Base-by-base conservation (phyloP, 306 rosid species). In the Pterocarpus santalinus region DNA sequence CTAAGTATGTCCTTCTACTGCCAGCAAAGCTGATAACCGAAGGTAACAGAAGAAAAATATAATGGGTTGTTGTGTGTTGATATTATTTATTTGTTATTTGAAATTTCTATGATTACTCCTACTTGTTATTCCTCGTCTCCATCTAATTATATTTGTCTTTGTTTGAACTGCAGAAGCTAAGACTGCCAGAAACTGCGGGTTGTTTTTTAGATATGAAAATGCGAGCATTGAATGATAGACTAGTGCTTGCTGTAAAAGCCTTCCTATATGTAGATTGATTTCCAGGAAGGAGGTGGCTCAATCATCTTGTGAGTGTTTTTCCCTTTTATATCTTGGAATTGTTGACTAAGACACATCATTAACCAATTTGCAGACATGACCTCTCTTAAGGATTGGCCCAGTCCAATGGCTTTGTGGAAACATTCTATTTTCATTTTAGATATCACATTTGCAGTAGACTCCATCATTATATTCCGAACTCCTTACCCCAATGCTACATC, bases 171-270 rank as follows among this genome's bases (percentile, higher is more conserved):
- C 83, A 13, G 28, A 22, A 22, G 28, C 28, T 22, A 22, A 22
- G 84, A 83, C 47, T 81, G 73, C 43, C 4, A 39, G 43, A 39
- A 39, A 39, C 4, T 39, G 43, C 43, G 0, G 43, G 7, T 39
- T 39, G 1, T 39, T 61, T 76, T 60, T 36, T 72, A 49, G 47
- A 78, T 3, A 62, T 90, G 85, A 89, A 88, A 86, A 94, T 49
- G 56, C 88, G 97, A 78, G 90, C 28, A 22, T 22, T 22, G 28
- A 22, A 22, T 22, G 98, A 94, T 68, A 90, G 91, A 79, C 81
- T 94, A 17, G 88, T 94, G 92, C 92, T 91, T 46, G 86, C 91
- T 0, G 98, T 92, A 82, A 88, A 86, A 83, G 96, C 90, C 86
- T 94, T 94, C 87, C 79, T 92, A 67, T 96, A 92, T 55, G 78